Evolutionary conservation across 129 eudicot genomes (phyloP).

Genomic region (Kitagawia praeruptora): DNA sequence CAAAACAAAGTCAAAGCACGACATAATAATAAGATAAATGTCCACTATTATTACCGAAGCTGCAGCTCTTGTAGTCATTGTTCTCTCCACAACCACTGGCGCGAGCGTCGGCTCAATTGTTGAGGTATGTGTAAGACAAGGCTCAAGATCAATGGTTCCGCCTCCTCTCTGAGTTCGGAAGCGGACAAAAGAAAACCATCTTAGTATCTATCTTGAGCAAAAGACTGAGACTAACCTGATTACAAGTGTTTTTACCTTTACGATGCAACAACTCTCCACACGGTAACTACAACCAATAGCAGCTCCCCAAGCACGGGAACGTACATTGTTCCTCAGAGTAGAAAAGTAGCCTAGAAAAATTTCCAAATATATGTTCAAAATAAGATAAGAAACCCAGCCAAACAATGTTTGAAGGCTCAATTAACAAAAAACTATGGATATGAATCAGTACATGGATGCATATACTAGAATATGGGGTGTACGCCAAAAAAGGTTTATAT

Average conservation of each 20-base stretch:
- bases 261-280: constrained; percentile 76
- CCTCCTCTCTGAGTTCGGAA: constrained; percentile 70
- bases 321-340: constrained; percentile 90
- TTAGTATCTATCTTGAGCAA: background rate
- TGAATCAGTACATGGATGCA: background rate
- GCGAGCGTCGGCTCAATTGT: constrained; percentile 98
- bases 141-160: constrained; percentile 76
- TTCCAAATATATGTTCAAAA: background rate
- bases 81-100: constrained; percentile 93
- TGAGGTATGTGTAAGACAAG: constrained; percentile 90
- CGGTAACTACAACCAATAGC: constrained; percentile 91
- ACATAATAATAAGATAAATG: background rate
- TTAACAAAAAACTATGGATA: background rate
- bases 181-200: background rate
- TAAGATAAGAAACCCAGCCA: too few species aligned
- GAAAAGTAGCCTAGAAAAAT: constrained; percentile 64
- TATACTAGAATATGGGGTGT: background rate
- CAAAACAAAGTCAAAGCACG: too few species aligned
- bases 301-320: constrained; percentile 99
- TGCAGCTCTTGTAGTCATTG: constrained; percentile 98
- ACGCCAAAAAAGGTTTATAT: background rate
- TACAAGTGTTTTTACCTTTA: constrained; percentile 49
- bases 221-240: background rate
- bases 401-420: too few species aligned
- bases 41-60: constrained; percentile 58